These are phyloP conservation scores for Ogataea zsoltii DNA, from an alignment of 805 yeast species.

Conservation along the genomic window DNA sequence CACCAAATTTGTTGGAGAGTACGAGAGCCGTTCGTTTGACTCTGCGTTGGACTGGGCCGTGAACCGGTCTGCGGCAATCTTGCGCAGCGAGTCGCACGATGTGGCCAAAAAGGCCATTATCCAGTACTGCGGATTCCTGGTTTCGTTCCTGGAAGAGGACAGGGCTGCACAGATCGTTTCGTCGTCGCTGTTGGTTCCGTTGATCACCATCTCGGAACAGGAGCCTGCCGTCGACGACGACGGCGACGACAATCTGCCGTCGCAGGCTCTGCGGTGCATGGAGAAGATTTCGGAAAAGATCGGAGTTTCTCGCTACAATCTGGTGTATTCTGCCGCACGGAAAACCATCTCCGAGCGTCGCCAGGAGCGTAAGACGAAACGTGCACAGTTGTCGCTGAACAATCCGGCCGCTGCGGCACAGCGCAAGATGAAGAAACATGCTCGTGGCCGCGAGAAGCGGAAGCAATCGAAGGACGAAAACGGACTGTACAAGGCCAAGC, in stretches of 20 bases:
- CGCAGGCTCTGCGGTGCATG: conserved; percentile 62
- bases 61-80: conserved; percentile 57
- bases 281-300: conserved; percentile 64
- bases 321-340: conserved; percentile 62
- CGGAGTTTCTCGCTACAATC: conserved; percentile 70
- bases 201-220: conserved; percentile 36
- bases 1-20: conserved; percentile 35
- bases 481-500: conserved; percentile 71
- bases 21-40: conserved; percentile 29
- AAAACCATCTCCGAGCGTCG: conserved; percentile 61
- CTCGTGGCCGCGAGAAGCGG: conserved; percentile 73
- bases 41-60: conserved; percentile 62
- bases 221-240: conserved; percentile 37
- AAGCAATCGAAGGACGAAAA: conserved; percentile 71
- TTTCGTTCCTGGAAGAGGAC: conserved; percentile 46
- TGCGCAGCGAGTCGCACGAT: conserved; percentile 63
- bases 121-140: conserved; percentile 66
- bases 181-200: conserved; percentile 29
- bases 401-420: conserved; percentile 84
- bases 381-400: conserved; percentile 71
- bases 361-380: conserved; percentile 70
- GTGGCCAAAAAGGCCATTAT: conserved; percentile 68
- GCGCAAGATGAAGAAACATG: conserved; percentile 75
- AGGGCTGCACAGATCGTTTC: conserved; percentile 44
- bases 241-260: conserved; percentile 28